These are phyloP conservation scores for Wickerhamomyces rabaulensis DNA, from an alignment of 805 yeast species.

Conservation along the genomic window DNA sequence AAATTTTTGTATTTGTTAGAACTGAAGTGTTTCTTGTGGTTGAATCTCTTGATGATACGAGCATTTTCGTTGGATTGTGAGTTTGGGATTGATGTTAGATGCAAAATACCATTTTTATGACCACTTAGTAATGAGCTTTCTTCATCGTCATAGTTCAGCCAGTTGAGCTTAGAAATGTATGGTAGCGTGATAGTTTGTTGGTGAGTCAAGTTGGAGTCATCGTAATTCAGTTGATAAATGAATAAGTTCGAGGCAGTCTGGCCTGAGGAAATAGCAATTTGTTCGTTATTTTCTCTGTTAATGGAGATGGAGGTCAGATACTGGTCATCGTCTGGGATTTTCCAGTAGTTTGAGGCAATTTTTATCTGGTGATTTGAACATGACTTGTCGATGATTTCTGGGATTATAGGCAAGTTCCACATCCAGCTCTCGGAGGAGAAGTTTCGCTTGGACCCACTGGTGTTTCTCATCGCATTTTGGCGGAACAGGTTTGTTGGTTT, in stretches of 20 bases:
- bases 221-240: constrained; percentile 41
- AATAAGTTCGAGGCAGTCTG: constrained; percentile 40
- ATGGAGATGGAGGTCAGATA: constrained; percentile 41
- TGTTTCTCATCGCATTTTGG: constrained; percentile 22
- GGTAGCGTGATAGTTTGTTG: constrained; percentile 56
- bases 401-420: constrained; percentile 18
- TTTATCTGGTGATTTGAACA: constrained; percentile 35
- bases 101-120: constrained; percentile 69
- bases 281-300: constrained; percentile 22
- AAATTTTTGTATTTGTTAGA: constrained; percentile 15
- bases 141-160: constrained; percentile 38
- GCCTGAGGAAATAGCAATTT: constrained; percentile 51
- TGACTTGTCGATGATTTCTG: constrained; percentile 35
- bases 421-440: constrained; percentile 19
- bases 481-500: constrained; percentile 22
- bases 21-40: constrained; percentile 63
- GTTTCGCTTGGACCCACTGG: constrained; percentile 9
- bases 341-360: constrained; percentile 25
- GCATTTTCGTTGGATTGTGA: constrained; percentile 48
- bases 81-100: constrained; percentile 65
- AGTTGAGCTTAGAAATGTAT: constrained; percentile 45
- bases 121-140: constrained; percentile 57
- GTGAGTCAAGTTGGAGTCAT: constrained; percentile 43
- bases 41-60: constrained; percentile 70
- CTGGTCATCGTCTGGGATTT: constrained; percentile 28